Percentiles rank a stretch among this genome's conserved stretches.
phyloP scores from a whole-genome alignment of 116 monocot genomes.

The Dioscorea cayenensis region DNA sequence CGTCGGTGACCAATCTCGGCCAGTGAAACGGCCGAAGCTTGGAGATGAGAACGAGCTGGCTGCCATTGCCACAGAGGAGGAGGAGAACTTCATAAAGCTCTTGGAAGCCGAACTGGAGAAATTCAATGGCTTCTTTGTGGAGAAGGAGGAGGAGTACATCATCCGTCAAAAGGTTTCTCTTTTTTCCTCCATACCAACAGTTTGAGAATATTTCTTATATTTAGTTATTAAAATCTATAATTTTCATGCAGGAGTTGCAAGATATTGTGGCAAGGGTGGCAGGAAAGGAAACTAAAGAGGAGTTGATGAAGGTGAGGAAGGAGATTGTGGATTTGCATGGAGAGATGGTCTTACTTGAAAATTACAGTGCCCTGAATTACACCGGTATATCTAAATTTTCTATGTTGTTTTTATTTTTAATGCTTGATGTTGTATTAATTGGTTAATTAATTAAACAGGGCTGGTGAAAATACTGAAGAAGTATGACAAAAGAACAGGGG shows the following conservation, averaged over 20 bases:
- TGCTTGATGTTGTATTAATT: not conserved
- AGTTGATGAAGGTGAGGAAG: constrained; percentile 67
- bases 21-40: not conserved
- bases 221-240: no score
- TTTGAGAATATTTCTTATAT: no score
- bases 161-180: constrained; percentile 73
- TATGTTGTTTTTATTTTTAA: not conserved
- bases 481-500: constrained; percentile 93
- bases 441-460: constrained; percentile 27
- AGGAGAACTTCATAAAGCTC: constrained; percentile 61
- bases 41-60: not conserved
- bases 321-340: constrained; percentile 94
- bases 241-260: constrained; percentile 26
- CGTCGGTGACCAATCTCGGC: constrained; percentile 4
- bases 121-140: constrained; percentile 84
- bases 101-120: constrained; percentile 86
- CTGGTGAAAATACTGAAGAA: constrained; percentile 92
- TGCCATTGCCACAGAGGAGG: constrained; percentile 29
- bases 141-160: constrained; percentile 94
- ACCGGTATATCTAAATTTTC: constrained; percentile 41
- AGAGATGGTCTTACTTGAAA: constrained; percentile 93
- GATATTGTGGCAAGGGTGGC: constrained; percentile 36
- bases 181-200: no score
- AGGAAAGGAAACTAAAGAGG: constrained; percentile 34
- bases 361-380: constrained; percentile 90